A percentile compares a stretch with the other conserved stretches of the same genome.
These are phyloP conservation scores for Arachnomyces sp. DNA, from an alignment of 2,329 filamentous ascomycete species.

Conservation along the genomic window DNA sequence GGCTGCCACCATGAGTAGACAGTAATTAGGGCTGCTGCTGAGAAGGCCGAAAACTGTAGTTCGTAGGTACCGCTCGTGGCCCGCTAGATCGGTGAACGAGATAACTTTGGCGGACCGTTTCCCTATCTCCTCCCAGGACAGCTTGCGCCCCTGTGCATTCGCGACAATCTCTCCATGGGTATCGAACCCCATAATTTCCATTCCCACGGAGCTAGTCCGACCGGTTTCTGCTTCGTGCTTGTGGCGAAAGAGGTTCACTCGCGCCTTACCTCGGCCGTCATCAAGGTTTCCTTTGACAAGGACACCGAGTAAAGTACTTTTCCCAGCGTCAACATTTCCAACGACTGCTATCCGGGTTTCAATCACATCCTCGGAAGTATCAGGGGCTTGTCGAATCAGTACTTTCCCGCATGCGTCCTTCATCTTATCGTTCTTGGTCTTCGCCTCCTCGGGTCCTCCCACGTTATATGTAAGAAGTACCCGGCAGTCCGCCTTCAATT, in stretches of 20 bases:
- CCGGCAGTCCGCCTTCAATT: constrained; percentile 65
- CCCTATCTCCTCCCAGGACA: constrained; percentile 97
- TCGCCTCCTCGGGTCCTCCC: constrained; percentile 66
- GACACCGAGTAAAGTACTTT: constrained; percentile 92
- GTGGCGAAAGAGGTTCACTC: constrained; percentile 92
- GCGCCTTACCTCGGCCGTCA: constrained; percentile 85
- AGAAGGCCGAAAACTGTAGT: constrained; percentile 95
- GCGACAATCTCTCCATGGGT: constrained; percentile 73
- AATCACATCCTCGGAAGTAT: constrained; percentile 75
- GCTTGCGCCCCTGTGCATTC: constrained; percentile 73
- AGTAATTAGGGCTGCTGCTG: constrained; percentile 94
- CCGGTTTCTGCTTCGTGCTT: constrained; percentile 97
- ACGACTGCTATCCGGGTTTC: constrained; percentile 96
- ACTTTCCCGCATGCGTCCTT: constrained; percentile 77
- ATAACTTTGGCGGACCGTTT: constrained; percentile 93
- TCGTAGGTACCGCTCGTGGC: constrained; percentile 88
- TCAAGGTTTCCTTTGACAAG: constrained; percentile 92
- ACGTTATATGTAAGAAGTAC: constrained; percentile 87
- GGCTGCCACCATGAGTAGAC: constrained; percentile 93
- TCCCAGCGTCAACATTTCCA: constrained; percentile 94
- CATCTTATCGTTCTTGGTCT: constrained; percentile 57
- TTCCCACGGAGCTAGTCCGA: constrained; percentile 89
- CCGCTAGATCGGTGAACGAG: constrained; percentile 88
- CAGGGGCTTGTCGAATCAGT: constrained; percentile 67
- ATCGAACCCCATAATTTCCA: constrained; percentile 99